These are phyloP conservation scores for Pyrus pyrifolia DNA, from an alignment of 306 rosid genomes.

Conservation along the genomic window DNA sequence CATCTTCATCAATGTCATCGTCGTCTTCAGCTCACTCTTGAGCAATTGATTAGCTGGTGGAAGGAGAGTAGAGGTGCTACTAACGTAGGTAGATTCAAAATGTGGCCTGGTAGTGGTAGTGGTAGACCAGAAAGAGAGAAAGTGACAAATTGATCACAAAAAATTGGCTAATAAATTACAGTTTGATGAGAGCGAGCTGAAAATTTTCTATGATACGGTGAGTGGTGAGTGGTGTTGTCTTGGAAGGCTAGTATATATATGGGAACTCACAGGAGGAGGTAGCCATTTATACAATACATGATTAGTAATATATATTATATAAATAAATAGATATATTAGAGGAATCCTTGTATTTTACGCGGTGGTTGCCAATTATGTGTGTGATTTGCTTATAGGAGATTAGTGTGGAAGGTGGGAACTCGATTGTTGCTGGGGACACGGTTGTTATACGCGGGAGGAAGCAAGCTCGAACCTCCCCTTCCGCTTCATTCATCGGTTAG, in stretches of 20 bases:
- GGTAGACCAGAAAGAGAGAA: not conserved
- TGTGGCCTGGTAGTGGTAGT: not conserved
- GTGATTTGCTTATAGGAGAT: not conserved
- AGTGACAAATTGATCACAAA: not conserved
- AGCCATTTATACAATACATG: not conserved
- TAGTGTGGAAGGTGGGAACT: not conserved
- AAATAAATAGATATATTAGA: too few species aligned
- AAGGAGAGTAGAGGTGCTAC: not conserved
- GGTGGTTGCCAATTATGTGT: not conserved
- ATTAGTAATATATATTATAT: too few species aligned
- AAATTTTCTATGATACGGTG: not conserved
- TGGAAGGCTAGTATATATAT: not conserved
- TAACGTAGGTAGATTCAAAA: not conserved
- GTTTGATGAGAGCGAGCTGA: not conserved
- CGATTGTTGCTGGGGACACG: not conserved
- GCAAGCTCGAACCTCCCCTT: not conserved
- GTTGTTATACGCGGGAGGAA: not conserved
- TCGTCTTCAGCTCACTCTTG: not conserved
- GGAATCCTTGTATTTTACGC: not conserved
- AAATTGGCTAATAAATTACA: not conserved
- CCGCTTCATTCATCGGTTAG: not conserved
- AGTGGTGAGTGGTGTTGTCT: not conserved
- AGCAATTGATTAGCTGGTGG: not conserved
- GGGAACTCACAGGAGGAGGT: too few species aligned
- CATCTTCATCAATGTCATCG: constrained; percentile 23